A percentile compares a stretch with the other conserved stretches of the same genome.
These are phyloP conservation scores for Neofusicoccum ribis DNA, from an alignment of 2,329 filamentous ascomycete species.

Conservation along the genomic window DNA sequence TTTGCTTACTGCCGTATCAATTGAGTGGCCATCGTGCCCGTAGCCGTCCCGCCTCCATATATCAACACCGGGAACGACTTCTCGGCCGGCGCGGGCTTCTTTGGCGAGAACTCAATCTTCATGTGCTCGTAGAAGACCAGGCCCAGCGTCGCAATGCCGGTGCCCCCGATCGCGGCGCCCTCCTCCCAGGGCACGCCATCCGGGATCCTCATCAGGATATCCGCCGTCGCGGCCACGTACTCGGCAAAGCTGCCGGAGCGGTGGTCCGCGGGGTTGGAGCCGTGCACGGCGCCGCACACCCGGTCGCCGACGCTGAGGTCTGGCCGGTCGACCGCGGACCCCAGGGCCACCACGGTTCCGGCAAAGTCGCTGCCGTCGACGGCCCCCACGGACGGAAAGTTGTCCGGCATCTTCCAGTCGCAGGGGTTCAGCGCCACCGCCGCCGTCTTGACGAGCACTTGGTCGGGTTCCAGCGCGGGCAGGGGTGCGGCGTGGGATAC, in stretches of 20 bases:
- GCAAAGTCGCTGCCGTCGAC: background rate
- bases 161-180: background rate
- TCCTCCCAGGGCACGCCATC: background rate
- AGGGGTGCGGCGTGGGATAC: background rate
- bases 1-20: slow-evolving; percentile 23
- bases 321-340: background rate
- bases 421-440: background rate
- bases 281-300: background rate
- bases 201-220: background rate
- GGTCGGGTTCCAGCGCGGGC: background rate
- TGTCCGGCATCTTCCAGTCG: background rate
- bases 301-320: background rate
- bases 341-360: background rate
- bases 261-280: background rate
- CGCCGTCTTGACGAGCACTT: background rate
- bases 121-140: background rate
- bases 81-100: background rate
- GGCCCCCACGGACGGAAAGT: background rate
- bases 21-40: slow-evolving; percentile 49
- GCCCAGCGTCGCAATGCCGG: slow-evolving; percentile 8
- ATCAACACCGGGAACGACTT: background rate
- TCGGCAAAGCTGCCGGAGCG: background rate
- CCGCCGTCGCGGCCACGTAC: background rate
- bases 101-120: too few relatives aligned
- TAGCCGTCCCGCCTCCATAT: slow-evolving; percentile 47